Base-by-base conservation (phyloP, 2,329 filamentous ascomycete species). In the Pseudogymnoascus verrucosus region DNA sequence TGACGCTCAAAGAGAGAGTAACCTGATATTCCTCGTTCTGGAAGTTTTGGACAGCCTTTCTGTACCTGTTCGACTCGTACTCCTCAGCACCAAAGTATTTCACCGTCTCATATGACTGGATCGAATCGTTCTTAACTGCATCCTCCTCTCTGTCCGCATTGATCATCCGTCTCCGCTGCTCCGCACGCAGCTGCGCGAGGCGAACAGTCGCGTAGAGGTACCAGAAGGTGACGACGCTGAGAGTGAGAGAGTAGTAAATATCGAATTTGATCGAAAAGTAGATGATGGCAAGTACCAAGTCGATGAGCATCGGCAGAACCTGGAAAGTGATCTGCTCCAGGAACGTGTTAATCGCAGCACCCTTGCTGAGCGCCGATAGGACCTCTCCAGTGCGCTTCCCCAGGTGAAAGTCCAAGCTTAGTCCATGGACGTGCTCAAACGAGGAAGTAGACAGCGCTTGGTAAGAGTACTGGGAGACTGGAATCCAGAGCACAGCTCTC, bases 341-440 rank as follows among this genome's bases (percentile, higher is more conserved):
- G 74, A 99, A 99, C 5, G 89, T 91, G 72, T 98, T 98, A 79
- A 99, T 96, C 2, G 93, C 90, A 65, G 89, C 93, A 54, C 95
- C 95, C 75, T 99, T 99, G 78, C 95, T 96, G 68, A 99, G 82
- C 0, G 95, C 95, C 12, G 93, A 98, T 14, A 98, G 80, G 8
- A 99, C 92, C 76, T 99, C 95, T 67, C 95, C 95, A 0, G 95
- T 99, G 72, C 93, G 91, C 78, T 99, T 99, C 62, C 91, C 92
- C 2, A 98, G 84, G 73, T 99, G 95, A 72, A 99, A 99, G 74
- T 98, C 95, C 68, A 98, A 82, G 75, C 93, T 97, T 36, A 99
- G 85, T 61, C 89, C 89, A 76, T 99, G 95, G 21, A 99, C 95
- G 74, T 99, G 95, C 77, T 98, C 93, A 73, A 99, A 99, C 10